Conservation (phyloP, 208 protist species). For the Leishmania tropica region DNA sequence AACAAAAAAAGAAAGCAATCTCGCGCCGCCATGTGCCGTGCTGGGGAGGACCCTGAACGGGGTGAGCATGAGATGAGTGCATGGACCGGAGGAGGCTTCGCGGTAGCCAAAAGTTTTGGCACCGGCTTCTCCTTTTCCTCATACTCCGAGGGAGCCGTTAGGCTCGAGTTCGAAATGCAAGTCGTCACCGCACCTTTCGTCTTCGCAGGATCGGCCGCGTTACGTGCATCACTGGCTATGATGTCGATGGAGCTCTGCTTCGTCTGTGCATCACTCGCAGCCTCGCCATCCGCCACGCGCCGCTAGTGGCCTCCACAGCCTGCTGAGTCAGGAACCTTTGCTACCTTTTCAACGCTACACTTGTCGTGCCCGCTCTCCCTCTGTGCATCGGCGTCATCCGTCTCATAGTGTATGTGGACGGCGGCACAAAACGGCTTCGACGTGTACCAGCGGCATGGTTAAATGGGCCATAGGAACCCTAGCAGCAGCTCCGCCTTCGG, state of each 20-base stretch:
- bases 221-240: background rate
- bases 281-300: background rate
- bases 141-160: background rate
- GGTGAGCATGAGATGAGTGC: slow-evolving; percentile 53
- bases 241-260: background rate
- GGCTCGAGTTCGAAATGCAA: too few species aligned
- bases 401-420: slow-evolving; percentile 22
- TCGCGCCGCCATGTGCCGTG: slow-evolving; percentile 34
- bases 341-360: background rate
- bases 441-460: slow-evolving; percentile 33
- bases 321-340: background rate
- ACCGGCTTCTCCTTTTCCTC: background rate
- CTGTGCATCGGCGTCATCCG: slow-evolving; percentile 17
- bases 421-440: slow-evolving; percentile 28
- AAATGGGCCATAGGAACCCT: slow-evolving; percentile 21
- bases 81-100: slow-evolving; percentile 36
- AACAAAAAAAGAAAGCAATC: slow-evolving; percentile 49
- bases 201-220: background rate
- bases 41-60: slow-evolving; percentile 60
- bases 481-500: slow-evolving; percentile 52
- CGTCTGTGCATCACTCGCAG: background rate
- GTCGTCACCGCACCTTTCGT: background rate
- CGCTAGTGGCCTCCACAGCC: background rate
- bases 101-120: slow-evolving; percentile 49
- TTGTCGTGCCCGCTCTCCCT: background rate